A percentile compares a stretch with the other conserved stretches of the same genome.
Evolutionary conservation across 1,284 basidiomycete species (phyloP).

Genomic region (Xerocomus amazonicus): DNA sequence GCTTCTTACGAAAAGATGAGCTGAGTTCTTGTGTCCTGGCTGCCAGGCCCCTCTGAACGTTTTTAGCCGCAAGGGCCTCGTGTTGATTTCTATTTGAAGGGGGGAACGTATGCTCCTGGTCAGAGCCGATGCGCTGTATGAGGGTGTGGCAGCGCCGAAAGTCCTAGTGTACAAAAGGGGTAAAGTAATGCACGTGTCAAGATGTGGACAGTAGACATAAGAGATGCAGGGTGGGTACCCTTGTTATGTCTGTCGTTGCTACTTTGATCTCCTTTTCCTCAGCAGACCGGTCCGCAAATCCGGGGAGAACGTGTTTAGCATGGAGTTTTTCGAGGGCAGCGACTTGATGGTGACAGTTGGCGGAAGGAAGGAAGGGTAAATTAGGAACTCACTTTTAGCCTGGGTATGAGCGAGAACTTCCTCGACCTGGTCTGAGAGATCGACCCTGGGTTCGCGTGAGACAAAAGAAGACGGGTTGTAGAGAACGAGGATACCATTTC

Average conservation of each 20-base stretch:
- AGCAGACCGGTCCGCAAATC: constrained; percentile 89
- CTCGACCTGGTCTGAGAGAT: constrained; percentile 85
- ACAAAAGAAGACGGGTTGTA: neutral
- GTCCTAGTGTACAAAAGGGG: constrained; percentile 50
- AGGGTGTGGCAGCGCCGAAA: constrained; percentile 79
- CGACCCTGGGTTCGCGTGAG: constrained; percentile 63
- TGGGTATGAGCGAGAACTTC: constrained; percentile 67
- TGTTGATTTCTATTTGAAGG: constrained; percentile 47
- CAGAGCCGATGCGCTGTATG: constrained; percentile 68
- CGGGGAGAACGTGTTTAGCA: constrained; percentile 92
- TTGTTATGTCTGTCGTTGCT: constrained; percentile 85
- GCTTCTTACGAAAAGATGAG: constrained; percentile 94
- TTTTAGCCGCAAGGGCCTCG: constrained; percentile 77
- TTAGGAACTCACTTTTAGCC: constrained; percentile 67
- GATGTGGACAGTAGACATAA: neutral
- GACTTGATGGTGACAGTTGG: constrained; percentile 46
- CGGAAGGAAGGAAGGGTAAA: constrained; percentile 6
- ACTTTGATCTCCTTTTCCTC: constrained; percentile 94
- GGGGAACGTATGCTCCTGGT: constrained; percentile 49
- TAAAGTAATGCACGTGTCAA: neutral
- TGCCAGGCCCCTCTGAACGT: constrained; percentile 95
- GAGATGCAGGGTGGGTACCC: constrained; percentile 42
- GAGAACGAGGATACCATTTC: constrained; percentile 51
- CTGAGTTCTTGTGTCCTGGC: constrained; percentile 93
- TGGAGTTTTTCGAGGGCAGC: constrained; percentile 86